Percentiles rank a stretch among this genome's conserved stretches.
Conservation (phyloP, 139 green algal species). For the Ostreobium quekettii region DNA sequence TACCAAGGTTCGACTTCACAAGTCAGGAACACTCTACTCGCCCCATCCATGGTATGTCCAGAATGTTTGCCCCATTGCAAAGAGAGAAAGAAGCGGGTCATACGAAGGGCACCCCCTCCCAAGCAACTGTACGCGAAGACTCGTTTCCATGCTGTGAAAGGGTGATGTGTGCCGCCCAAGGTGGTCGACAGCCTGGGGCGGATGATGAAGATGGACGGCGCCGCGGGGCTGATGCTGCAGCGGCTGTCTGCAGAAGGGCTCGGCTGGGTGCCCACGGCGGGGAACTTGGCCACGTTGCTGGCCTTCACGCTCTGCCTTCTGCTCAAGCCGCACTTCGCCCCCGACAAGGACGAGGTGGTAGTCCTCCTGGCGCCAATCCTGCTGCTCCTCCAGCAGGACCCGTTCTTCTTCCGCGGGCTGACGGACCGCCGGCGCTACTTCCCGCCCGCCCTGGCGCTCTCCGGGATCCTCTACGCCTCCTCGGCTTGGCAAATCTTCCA, state of each 20-base stretch:
- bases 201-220: slow-evolving; percentile 32
- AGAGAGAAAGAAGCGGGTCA: too few relatives aligned
- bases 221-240: slow-evolving; percentile 33
- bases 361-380: slow-evolving; percentile 70
- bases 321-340: slow-evolving; percentile 49
- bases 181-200: slow-evolving; percentile 11
- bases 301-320: slow-evolving; percentile 55
- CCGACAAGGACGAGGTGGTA: slow-evolving; percentile 38
- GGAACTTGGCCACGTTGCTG: slow-evolving; percentile 68
- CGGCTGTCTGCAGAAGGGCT: slow-evolving; percentile 45
- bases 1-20: too few relatives aligned
- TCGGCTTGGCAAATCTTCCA: too few relatives aligned
- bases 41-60: too few relatives aligned
- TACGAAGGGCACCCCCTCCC: too few relatives aligned
- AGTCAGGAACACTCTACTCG: too few relatives aligned
- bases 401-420: slow-evolving; percentile 51
- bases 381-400: slow-evolving; percentile 73
- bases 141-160: too few relatives aligned
- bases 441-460: slow-evolving; percentile 37
- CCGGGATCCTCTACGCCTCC: slow-evolving; percentile 30
- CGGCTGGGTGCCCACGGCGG: slow-evolving; percentile 66
- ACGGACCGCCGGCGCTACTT: slow-evolving; percentile 58
- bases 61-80: too few relatives aligned
- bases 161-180: too few relatives aligned
- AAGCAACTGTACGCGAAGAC: too few relatives aligned